These are phyloP conservation scores for Periglandula ipomoeae DNA, from an alignment of 2,329 filamentous ascomycete genomes.

Conservation along the genomic window DNA sequence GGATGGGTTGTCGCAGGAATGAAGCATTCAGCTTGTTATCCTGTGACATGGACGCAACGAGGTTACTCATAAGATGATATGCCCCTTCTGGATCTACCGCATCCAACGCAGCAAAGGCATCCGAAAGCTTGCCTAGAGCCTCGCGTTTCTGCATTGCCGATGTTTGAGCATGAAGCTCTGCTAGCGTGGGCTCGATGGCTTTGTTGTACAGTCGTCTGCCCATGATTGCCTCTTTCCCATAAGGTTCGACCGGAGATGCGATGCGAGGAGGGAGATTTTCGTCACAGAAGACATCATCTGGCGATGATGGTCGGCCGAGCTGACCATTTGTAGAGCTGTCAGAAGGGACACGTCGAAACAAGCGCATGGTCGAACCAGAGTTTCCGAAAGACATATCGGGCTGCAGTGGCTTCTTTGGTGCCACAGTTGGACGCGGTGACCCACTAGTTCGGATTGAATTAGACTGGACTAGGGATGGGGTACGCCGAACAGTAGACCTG, in stretches of 20 bases:
- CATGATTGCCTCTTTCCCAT: slow-evolving; percentile 72
- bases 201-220: slow-evolving; percentile 75
- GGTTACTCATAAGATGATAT: slow-evolving; percentile 70
- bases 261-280: slow-evolving; percentile 54
- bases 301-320: slow-evolving; percentile 23
- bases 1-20: slow-evolving; percentile 32
- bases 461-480: slow-evolving; percentile 32
- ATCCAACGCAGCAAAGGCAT: slow-evolving; percentile 79
- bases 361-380: slow-evolving; percentile 79
- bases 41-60: slow-evolving; percentile 63
- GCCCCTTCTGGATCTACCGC: slow-evolving; percentile 83
- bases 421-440: slow-evolving; percentile 33
- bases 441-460: slow-evolving; percentile 26
- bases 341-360: slow-evolving; percentile 79
- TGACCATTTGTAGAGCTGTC: slow-evolving; percentile 46
- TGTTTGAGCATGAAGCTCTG: slow-evolving; percentile 79
- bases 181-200: slow-evolving; percentile 71
- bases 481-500: slow-evolving; percentile 45
- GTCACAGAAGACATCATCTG: slow-evolving; percentile 38
- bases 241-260: slow-evolving; percentile 40
- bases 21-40: slow-evolving; percentile 55
- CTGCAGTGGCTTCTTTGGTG: slow-evolving; percentile 68
- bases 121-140: slow-evolving; percentile 70
- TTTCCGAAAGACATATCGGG: slow-evolving; percentile 92
- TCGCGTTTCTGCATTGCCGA: slow-evolving; percentile 61